Conservation (phyloP, 1,284 basidiomycete species). For the Prillingera fragicola region DNA sequence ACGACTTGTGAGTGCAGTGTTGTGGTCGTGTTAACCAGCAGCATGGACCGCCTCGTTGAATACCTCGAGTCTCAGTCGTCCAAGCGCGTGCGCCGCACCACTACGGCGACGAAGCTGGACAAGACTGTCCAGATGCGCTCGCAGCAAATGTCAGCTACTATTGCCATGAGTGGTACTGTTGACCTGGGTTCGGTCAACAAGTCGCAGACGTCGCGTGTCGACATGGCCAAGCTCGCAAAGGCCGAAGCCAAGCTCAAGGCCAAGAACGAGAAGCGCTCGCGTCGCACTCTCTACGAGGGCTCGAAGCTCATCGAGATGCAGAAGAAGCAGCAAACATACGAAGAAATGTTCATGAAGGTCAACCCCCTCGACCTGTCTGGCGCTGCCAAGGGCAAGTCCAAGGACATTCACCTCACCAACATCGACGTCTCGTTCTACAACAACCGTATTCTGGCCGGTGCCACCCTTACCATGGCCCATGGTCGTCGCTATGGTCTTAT, state of each 20-base stretch:
- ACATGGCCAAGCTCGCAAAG: slow-evolving; percentile 96
- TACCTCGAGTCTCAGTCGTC: slow-evolving; percentile 63
- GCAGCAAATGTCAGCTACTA: slow-evolving; percentile 71
- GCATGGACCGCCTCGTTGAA: slow-evolving; percentile 56
- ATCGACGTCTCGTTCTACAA: slow-evolving; percentile 95
- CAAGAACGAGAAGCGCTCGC: slow-evolving; percentile 92
- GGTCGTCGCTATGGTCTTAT: slow-evolving; percentile 76
- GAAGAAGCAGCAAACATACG: slow-evolving; percentile 92
- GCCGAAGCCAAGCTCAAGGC: slow-evolving; percentile 96
- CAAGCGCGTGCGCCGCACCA: slow-evolving; percentile 50
- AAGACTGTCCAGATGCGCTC: slow-evolving; percentile 91
- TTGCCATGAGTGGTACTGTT: slow-evolving; percentile 76
- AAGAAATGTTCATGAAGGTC: slow-evolving; percentile 99
- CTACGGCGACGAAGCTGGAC: slow-evolving; percentile 67
- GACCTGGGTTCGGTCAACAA: slow-evolving; percentile 92
- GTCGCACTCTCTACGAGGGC: slow-evolving; percentile 86
- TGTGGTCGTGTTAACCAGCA: slow-evolving; percentile 44
- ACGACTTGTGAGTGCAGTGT: slow-evolving; percentile 40
- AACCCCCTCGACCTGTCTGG: slow-evolving; percentile 84
- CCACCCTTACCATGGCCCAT: slow-evolving; percentile 79
- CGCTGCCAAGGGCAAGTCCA: slow-evolving; percentile 80
- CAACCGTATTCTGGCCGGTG: slow-evolving; percentile 75
- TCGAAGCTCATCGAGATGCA: slow-evolving; percentile 90
- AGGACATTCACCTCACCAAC: slow-evolving; percentile 90
- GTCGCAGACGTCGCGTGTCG: slow-evolving; percentile 89